Evolutionary conservation across 345 rosid species (phyloP), one percentile per base, ranked within the genome.

Genomic region (Alliaria petiolata): DNA sequence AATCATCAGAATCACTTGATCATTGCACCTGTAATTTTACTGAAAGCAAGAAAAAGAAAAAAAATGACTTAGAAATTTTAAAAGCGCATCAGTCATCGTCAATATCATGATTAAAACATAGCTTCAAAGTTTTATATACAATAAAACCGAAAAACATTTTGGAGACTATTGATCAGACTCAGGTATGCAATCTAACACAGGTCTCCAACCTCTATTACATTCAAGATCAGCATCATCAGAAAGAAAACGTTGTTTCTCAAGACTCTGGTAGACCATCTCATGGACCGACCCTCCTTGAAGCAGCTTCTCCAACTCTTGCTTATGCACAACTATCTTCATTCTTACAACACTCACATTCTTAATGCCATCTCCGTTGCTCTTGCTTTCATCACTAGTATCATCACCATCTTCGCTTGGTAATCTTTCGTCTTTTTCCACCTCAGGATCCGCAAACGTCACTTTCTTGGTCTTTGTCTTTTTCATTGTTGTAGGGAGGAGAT

Each of bases 311-410:
- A 93, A 72, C 67, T 93, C 91, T 71, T 83, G 81, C 78, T 87
- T 93, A 34, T 82, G 84, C 64, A 93, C 85, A 33, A 91, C 81
- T 67, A 93, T 50, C 90, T 89, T 91, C 77, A 93, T 85, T 74
- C 97, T 87, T 30, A 87, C 77, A 8, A 67, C 78, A 22, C 81
- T 81, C 1, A 15, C 45, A 0, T 12, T 80, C 30, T 62, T 74
- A 1, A 55, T 70, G 8, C 62, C 75, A 40, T 68, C 63, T 3
- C 1, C 43, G 13, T 44, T 45, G 33, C 2, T 85, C 62, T 85
- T 85, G 78, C 90, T 87, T 35, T 85, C 79, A 26, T 46, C 52
- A 34, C 76, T 72, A 4, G 36, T 35, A 9, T 30, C 66, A 11
- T 55, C 79, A 8, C 45, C 77, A 20, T 54, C 78, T 25, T 72